phyloP scores from a whole-genome alignment of 192 early-diverging fungal species.

The Diversispora epigaea region DNA sequence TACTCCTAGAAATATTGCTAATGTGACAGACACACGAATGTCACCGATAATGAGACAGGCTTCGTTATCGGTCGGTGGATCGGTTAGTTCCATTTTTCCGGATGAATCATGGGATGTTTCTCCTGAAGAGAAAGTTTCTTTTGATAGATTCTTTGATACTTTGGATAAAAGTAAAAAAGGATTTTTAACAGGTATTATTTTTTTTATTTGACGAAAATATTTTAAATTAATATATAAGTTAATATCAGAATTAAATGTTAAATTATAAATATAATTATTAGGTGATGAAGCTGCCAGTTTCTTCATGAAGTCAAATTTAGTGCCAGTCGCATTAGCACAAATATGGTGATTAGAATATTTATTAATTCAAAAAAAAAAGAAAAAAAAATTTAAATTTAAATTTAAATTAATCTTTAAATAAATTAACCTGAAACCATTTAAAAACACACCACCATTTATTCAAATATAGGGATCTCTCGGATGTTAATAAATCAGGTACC shows the following conservation, averaged over 20 bases:
- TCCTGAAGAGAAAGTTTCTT: conserved; percentile 70
- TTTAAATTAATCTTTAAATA: no score
- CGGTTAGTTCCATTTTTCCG: not conserved
- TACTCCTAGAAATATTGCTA: not conserved
- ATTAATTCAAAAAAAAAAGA: no score
- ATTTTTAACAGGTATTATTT: conserved; percentile 58
- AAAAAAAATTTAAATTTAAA: no score
- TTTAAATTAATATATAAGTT: no score
- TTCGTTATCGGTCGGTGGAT: not conserved
- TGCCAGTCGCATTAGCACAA: conserved; percentile 63
- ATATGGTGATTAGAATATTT: conserved; percentile 55
- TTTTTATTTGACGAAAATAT: not conserved
- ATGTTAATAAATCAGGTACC: conserved; percentile 59
- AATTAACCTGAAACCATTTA: not conserved
- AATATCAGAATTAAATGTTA: not conserved
- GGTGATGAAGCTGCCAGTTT: conserved; percentile 76
- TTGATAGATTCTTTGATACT: conserved; percentile 72
- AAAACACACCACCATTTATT: conserved; percentile 45
- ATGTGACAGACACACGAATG: not conserved
- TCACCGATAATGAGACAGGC: conserved; percentile 13
- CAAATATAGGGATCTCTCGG: conserved; percentile 61
- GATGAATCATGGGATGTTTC: conserved; percentile 70
- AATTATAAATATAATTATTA: conserved; percentile 10
- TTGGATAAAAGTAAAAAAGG: conserved; percentile 67
- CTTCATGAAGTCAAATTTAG: conserved; percentile 77